phyloP scores from a whole-genome alignment of 148 eudicot genomes.

The Chenopodium suecicum region DNA sequence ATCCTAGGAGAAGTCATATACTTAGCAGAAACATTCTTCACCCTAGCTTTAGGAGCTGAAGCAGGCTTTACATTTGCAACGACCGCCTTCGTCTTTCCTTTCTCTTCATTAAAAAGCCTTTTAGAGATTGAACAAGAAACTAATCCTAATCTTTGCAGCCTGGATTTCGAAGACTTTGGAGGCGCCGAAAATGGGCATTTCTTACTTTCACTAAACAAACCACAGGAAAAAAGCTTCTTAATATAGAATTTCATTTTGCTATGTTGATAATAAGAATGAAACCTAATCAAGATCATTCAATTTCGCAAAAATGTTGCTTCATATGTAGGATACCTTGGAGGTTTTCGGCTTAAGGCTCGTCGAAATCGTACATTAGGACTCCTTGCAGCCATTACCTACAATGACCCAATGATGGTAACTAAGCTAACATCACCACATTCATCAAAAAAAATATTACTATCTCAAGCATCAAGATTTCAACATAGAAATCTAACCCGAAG shows the following conservation, averaged over 20 bases:
- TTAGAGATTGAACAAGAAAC: conserved; percentile 59
- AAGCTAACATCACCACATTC: background rate
- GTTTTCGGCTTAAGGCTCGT: conserved; percentile 48
- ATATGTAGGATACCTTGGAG: conserved; percentile 36
- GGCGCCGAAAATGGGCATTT: conserved; percentile 86
- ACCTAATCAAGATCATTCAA: no score
- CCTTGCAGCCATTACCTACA: conserved; percentile 94
- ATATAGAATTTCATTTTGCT: background rate
- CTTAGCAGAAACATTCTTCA: conserved; percentile 85
- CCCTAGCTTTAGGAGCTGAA: conserved; percentile 56
- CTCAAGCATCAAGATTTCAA: background rate
- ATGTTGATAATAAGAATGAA: background rate
- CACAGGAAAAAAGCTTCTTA: background rate
- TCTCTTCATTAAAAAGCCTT: conserved; percentile 33
- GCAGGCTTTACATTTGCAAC: conserved; percentile 37
- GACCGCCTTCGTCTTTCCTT: conserved; percentile 27
- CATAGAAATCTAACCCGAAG: conserved; percentile 51
- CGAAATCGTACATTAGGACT: conserved; percentile 76
- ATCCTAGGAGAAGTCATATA: conserved; percentile 83
- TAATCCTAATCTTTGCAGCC: conserved; percentile 57
- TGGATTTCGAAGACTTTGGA: conserved; percentile 70
- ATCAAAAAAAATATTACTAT: background rate
- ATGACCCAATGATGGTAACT: background rate
- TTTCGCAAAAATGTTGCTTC: no score
- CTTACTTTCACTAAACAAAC: conserved; percentile 37